These are phyloP conservation scores for Cladosporium sp. DNA, from an alignment of 2,329 filamentous ascomycete genomes.

Conservation along the genomic window DNA sequence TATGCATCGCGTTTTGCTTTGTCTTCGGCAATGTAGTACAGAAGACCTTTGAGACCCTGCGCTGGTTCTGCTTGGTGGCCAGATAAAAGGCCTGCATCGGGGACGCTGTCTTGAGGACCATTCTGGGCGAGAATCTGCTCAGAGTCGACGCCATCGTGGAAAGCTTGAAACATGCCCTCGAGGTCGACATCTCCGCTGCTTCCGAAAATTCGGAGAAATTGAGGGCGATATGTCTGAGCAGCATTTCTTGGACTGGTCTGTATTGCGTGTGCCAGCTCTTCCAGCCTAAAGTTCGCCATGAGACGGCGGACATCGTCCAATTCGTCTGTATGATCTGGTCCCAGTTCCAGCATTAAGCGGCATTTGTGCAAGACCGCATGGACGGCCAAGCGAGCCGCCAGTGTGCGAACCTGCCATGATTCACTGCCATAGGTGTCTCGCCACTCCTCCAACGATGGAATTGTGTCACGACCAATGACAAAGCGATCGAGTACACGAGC, in stretches of 20 bases:
- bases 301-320: not conserved
- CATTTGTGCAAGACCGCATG: not conserved
- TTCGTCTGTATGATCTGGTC: not conserved
- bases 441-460: constrained; percentile 9
- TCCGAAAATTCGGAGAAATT: not conserved
- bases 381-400: not conserved
- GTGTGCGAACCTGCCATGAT: not conserved
- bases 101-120: not conserved
- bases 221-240: not conserved
- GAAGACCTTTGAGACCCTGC: constrained; percentile 44
- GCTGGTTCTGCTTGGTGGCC: constrained; percentile 19
- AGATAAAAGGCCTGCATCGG: not conserved
- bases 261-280: not conserved
- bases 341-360: not conserved
- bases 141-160: constrained; percentile 11
- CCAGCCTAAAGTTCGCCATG: not conserved
- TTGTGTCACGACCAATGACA: constrained; percentile 1
- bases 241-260: not conserved
- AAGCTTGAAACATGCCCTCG: constrained; percentile 13
- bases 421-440: not conserved
- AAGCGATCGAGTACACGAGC: not conserved
- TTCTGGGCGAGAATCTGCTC: constrained; percentile 11
- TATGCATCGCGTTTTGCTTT: constrained; percentile 84
- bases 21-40: constrained; percentile 92
- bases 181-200: not conserved